Base-by-base conservation (phyloP, 352 stramenopile species). In the Pilasporangium apinafurcum region DNA sequence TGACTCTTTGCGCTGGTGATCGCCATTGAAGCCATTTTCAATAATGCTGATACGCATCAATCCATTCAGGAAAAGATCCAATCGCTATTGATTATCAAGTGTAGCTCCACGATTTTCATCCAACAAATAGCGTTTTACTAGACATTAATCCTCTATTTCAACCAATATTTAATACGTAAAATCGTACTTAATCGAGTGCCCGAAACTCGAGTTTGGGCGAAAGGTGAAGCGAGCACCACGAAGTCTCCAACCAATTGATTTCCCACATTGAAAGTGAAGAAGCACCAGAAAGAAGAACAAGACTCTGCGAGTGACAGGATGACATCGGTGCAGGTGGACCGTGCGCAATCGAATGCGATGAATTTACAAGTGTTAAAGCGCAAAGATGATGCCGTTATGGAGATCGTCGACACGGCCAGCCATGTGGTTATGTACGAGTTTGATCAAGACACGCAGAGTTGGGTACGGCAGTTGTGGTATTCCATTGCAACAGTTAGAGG, bases 341-440 rank as follows among this genome's bases (percentile, higher is more conserved):
- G 77, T 51, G 61, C 76, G 55, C 82, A 93, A 61, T 91, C 68
- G 30, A 80, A 93, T 44, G 82, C 76, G 16, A 85, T 93, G 75
- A 93, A 93, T 57, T 51, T 93, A 48, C 78, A 91, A 54, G 82
- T 91, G 47, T 69, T 93, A 29, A 86, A 86, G 62, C 76, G 82
- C 33, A 78, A 93, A 52, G 82, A 93, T 43, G 56, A 65, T 32
- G 60, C 79, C n/a, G 67, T 93, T 29, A 59, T 70, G 56, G 79
- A 93, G 26, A 91, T 93, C 41, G 71, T 91, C 30, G 82, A 86
- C 67, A 93, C 67, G 24, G 77, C 79, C 42, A 90, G 76, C 51
- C 82, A 93, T 46, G 82, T 91, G 21, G 82, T 91, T 37, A 81
- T 93, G 51, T 93, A 93, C 69, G 82, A 93, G 65, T 93, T 93